Base-by-base conservation (phyloP, 2,329 filamentous ascomycete genomes). In the Aspergillus vadensis region DNA sequence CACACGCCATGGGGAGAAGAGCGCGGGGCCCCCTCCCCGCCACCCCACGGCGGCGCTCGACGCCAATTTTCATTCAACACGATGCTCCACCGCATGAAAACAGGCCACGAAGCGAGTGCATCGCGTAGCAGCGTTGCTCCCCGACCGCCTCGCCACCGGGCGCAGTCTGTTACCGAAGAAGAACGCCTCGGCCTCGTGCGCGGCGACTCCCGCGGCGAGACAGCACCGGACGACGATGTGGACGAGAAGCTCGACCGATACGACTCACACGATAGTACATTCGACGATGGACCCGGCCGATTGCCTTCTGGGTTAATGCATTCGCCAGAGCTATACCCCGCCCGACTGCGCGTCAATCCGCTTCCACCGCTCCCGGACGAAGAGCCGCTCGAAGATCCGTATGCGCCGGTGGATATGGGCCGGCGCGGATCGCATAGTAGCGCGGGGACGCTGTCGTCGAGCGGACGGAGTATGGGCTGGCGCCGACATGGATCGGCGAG, bases 11-110 rank as follows among this genome's bases (percentile, higher is more conserved):
- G 74, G 75, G 72, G 71, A 7, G 73, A 76, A 50, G 67, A 68
- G 27, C 55, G 49, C 4, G 52, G 48, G 1, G 30, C 65, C 3
- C 69, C 70, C 64, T 74, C 66, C 63, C 76, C 65, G 15, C 69
- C 72, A 36, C 64, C 83, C 3, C 85, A 84, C 57, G 80, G 80
- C 57, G 80, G 80, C 30, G 86, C 89, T 10, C 85, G 81, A 65
- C 85, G 94, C 62, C 91, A 97, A 72, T 99, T 98, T 78, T 96
- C 91, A 17, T 98, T 98, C 81, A 89, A 93, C 65, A 92, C 90
- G 66, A 87, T 97, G 55, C 95, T 97, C 76, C 80, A 81, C 62
- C 84, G 88, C 69, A 65, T 68, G 41, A 73, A 71, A 61, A 57
- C 70, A 64, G 36, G 69, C 63, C 25, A 49, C 54, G 41, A 59